A percentile compares a stretch with the other conserved stretches of the same genome.
Evolutionary conservation across 2,329 filamentous ascomycete genomes (phyloP).

Genomic region (Epichloe typhina): DNA sequence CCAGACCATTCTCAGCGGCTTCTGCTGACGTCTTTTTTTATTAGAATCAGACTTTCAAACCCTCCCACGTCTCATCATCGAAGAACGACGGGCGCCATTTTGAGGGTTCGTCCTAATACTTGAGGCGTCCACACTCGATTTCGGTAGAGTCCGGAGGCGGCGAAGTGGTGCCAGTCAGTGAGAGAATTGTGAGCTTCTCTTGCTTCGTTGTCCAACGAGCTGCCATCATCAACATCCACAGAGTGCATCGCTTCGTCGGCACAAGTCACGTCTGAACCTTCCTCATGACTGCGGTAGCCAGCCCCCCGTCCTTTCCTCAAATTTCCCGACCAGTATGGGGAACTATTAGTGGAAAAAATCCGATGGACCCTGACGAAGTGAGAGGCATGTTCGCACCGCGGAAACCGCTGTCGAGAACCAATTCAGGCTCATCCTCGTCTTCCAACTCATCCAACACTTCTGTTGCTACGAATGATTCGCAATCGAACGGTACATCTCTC

Average conservation of each 20-base stretch:
- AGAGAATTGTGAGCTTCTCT: constrained; percentile 5
- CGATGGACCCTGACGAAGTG: constrained; percentile 73
- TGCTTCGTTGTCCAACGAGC: background rate
- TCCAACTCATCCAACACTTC: constrained; percentile 50
- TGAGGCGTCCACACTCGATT: background rate
- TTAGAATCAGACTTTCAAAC: background rate
- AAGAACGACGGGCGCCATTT: background rate
- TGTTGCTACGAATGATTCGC: constrained; percentile 46
- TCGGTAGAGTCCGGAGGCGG: constrained; percentile 5
- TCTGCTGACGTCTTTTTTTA: constrained; percentile 2
- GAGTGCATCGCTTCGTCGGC: constrained; percentile 10
- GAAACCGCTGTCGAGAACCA: constrained; percentile 74
- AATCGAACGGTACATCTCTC: constrained; percentile 46
- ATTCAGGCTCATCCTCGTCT: constrained; percentile 81
- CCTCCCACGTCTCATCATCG: background rate
- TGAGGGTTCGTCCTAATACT: background rate
- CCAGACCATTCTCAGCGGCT: background rate
- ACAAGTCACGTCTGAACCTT: constrained; percentile 13
- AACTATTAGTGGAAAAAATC: constrained; percentile 42
- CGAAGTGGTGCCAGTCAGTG: constrained; percentile 11
- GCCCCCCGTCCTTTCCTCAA: constrained; percentile 50
- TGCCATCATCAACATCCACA: constrained; percentile 3
- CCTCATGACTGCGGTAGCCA: constrained; percentile 57
- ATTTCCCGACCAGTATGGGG: constrained; percentile 54
- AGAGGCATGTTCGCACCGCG: constrained; percentile 82